Base-by-base conservation (phyloP, 2,329 filamentous ascomycete species). In the Fusarium buharicum region DNA sequence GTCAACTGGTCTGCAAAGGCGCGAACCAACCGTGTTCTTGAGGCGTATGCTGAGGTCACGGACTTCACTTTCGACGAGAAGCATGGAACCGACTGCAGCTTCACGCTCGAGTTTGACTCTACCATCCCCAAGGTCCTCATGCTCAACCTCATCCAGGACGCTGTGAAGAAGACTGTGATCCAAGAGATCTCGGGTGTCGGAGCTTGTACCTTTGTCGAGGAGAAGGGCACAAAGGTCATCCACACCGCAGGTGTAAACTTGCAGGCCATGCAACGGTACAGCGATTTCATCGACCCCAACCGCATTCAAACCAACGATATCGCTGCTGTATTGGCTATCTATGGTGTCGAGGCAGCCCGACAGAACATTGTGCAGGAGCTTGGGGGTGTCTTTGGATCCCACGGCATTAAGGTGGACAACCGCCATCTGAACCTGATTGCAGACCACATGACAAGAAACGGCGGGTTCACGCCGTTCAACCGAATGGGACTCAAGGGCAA, bases 381-480 rank as follows among this genome's bases (percentile, higher is more conserved):
- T 72, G 85, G 87, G 50, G 85, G 84, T 38, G 94, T 99, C 62
- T 99, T 99, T 82, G 83, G 84, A 45, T 89, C 90, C 72, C 94
- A 99, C 86, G 91, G 91, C 72, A 99, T 99, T 80, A 85, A 84
- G 57, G 95, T 99, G 48, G 93, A 99, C 75, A 88, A 90, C 66
- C 88, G 95, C 49, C 96, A 99, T 79, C 79, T 99, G 67, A 97
- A 95, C 78, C 84, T 99, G 67, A 98, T 99, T 69, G 94, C 91
- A 41, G 95, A 99, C 76, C 92, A 92, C 76, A 99, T 99, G 95
- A 99, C 95, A n/a, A 86, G 94, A 49, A 89, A 88, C 57, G 95
- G 95, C 66, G 88, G 87, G 2, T 99, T 96, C 79, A 90, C 88
- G 43, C 89, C 95, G 1, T 99, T 99, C 80, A 97, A 92, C 78